phyloP scores from a whole-genome alignment of 345 rosid genomes.

The Combretum micranthum region DNA sequence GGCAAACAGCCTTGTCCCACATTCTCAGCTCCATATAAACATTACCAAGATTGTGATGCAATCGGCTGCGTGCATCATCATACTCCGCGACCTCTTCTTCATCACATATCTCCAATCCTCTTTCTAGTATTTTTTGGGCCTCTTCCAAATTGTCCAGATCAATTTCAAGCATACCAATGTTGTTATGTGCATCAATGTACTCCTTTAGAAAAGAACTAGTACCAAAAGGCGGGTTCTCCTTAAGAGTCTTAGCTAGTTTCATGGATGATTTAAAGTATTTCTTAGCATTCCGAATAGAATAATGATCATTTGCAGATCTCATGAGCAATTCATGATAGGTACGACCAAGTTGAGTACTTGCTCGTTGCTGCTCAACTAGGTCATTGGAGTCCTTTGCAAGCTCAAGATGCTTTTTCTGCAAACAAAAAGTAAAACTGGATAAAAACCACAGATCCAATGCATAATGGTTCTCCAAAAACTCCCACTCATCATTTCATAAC shows the following conservation, averaged over 20 bases:
- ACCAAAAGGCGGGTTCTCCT: slow-evolving; percentile 52
- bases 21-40: slow-evolving; percentile 58
- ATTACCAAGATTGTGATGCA: slow-evolving; percentile 86
- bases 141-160: slow-evolving; percentile 82
- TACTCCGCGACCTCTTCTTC: slow-evolving; percentile 77
- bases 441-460: background rate
- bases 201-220: slow-evolving; percentile 67
- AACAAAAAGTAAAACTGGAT: background rate
- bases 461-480: background rate
- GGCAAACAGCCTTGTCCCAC: slow-evolving; percentile 71
- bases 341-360: slow-evolving; percentile 90
- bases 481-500: background rate
- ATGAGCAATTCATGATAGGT: slow-evolving; percentile 70
- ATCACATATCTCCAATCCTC: slow-evolving; percentile 73
- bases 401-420: slow-evolving; percentile 80
- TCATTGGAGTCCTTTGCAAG: slow-evolving; percentile 70
- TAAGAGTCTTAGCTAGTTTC: slow-evolving; percentile 60
- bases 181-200: slow-evolving; percentile 83
- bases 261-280: slow-evolving; percentile 78
- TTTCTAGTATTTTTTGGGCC: slow-evolving; percentile 44
- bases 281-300: slow-evolving; percentile 62
- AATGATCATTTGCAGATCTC: slow-evolving; percentile 56
- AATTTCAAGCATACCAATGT: slow-evolving; percentile 81
- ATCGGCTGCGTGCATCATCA: slow-evolving; percentile 78
- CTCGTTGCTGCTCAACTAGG: slow-evolving; percentile 87